Conservation (phyloP, 345 rosid species). For the Citrus trifoliata region DNA sequence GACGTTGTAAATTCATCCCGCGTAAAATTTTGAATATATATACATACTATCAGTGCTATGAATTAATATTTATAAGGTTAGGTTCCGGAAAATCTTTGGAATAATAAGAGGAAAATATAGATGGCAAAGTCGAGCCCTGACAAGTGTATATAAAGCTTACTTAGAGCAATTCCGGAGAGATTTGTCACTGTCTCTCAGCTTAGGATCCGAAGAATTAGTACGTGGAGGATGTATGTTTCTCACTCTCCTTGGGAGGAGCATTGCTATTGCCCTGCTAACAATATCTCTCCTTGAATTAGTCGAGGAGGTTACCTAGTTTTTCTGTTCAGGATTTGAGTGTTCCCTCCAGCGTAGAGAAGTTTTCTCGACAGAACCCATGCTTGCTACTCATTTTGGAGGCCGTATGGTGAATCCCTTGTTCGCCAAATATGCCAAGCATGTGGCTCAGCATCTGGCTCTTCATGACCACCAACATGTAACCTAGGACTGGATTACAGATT, state of each 20-base stretch:
- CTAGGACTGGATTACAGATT: too few species aligned
- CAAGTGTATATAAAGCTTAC: conserved; percentile 32
- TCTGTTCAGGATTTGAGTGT: too few species aligned
- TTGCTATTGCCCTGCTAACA: conserved; percentile 21
- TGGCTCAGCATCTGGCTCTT: not conserved
- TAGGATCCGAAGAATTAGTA: conserved; percentile 40
- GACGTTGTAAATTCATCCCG: too few species aligned
- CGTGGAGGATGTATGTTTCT: conserved; percentile 44
- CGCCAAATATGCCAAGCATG: not conserved
- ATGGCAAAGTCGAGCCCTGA: conserved; percentile 32
- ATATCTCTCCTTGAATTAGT: conserved; percentile 32
- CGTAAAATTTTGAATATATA: too few species aligned
- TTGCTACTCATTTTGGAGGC: conserved; percentile 19
- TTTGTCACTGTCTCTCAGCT: conserved; percentile 36
- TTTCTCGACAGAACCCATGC: not conserved
- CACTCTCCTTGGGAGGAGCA: conserved; percentile 32
- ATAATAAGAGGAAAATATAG: conserved; percentile 21
- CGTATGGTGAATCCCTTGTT: conserved; percentile 11
- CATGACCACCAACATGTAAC: too few species aligned
- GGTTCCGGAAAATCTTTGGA: conserved; percentile 29
- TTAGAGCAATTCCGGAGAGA: conserved; percentile 40
- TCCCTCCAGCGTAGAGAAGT: too few species aligned
- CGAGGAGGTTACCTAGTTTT: conserved; percentile 20
- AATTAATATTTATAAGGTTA: not conserved
- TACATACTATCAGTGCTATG: too few species aligned